These are phyloP conservation scores for Thecaphora frezii DNA, from an alignment of 1,284 basidiomycete species.

Conservation along the genomic window DNA sequence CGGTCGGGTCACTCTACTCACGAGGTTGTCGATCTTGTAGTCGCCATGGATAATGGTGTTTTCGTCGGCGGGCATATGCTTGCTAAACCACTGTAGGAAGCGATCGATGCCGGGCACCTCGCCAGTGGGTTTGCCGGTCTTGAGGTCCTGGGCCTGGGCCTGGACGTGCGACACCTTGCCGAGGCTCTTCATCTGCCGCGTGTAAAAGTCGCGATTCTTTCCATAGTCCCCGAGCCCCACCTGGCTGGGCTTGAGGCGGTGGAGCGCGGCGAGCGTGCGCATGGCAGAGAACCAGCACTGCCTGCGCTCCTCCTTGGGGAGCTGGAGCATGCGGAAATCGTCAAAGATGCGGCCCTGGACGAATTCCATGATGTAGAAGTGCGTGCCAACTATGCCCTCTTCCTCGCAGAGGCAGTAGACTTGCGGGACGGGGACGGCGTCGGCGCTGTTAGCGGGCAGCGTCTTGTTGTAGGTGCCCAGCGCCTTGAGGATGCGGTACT, in stretches of 20 bases:
- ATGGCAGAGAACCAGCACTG: constrained; percentile 64
- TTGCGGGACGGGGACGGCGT: constrained; percentile 77
- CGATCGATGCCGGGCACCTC: constrained; percentile 72
- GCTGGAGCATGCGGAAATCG: constrained; percentile 69
- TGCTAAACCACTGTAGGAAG: constrained; percentile 75
- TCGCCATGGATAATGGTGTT: constrained; percentile 84
- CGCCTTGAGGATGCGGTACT: constrained; percentile 78
- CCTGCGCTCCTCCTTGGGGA: constrained; percentile 65
- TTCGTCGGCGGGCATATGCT: constrained; percentile 70
- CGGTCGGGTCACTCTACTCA: not conserved
- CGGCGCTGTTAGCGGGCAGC: constrained; percentile 46
- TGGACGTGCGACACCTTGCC: constrained; percentile 74
- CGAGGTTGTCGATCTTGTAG: constrained; percentile 91
- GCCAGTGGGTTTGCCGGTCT: constrained; percentile 65
- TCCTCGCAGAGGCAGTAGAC: constrained; percentile 76
- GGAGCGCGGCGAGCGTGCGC: constrained; percentile 73
- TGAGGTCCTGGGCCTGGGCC: constrained; percentile 68
- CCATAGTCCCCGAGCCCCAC: constrained; percentile 79
- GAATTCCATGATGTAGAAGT: constrained; percentile 95
- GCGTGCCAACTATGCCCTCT: constrained; percentile 74
- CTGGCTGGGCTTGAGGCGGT: constrained; percentile 69
- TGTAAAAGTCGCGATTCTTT: constrained; percentile 78
- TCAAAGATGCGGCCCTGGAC: constrained; percentile 85
- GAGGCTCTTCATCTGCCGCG: constrained; percentile 85
- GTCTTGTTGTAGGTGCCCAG: constrained; percentile 34